Percentiles rank a stretch among this genome's conserved stretches.
Conservation (phyloP, 2,329 filamentous ascomycete genomes). For the Colletotrichum gigasporum region DNA sequence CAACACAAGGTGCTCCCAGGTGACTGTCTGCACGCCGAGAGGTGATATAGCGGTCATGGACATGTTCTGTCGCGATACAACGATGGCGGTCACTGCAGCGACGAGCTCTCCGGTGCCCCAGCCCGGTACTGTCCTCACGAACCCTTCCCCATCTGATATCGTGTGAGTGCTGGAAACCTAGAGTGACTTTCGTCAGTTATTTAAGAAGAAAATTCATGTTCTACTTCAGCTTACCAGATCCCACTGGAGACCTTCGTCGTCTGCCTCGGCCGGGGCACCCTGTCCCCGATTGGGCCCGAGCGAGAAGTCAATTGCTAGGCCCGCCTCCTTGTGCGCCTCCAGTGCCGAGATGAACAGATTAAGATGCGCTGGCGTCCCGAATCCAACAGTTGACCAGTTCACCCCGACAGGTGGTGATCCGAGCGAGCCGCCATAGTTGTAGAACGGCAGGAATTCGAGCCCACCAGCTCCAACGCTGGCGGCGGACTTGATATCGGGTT, state of each 20-base stretch:
- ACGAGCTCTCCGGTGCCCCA: constrained; percentile 37
- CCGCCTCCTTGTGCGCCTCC: constrained; percentile 37
- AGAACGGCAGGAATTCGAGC: constrained; percentile 38
- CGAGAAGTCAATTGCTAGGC: constrained; percentile 53
- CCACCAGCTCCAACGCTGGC: constrained; percentile 35
- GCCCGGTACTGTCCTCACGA: constrained; percentile 44
- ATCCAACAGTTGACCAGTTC: constrained; percentile 49
- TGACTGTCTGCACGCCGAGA: not conserved
- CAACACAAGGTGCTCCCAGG: not conserved
- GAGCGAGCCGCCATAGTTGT: constrained; percentile 35
- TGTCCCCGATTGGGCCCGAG: constrained; percentile 57
- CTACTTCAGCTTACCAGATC: constrained; percentile 36
- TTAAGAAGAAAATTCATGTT: too few relatives aligned
- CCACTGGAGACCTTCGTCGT: constrained; percentile 45
- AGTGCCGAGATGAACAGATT: constrained; percentile 18
- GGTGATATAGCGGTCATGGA: not conserved
- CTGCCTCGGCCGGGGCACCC: constrained; percentile 50
- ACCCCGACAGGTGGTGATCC: constrained; percentile 31
- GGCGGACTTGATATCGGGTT: constrained; percentile 33
- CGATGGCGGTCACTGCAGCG: not conserved
- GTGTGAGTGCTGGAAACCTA: constrained; percentile 37
- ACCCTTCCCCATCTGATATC: constrained; percentile 39
- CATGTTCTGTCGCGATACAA: not conserved
- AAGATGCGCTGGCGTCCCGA: constrained; percentile 44
- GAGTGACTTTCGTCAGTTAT: too few relatives aligned